Evolutionary conservation across 2,329 filamentous ascomycete species (phyloP), one percentile per base, ranked within the genome.

Genomic region (Stagonosporopsis rhizophila): DNA sequence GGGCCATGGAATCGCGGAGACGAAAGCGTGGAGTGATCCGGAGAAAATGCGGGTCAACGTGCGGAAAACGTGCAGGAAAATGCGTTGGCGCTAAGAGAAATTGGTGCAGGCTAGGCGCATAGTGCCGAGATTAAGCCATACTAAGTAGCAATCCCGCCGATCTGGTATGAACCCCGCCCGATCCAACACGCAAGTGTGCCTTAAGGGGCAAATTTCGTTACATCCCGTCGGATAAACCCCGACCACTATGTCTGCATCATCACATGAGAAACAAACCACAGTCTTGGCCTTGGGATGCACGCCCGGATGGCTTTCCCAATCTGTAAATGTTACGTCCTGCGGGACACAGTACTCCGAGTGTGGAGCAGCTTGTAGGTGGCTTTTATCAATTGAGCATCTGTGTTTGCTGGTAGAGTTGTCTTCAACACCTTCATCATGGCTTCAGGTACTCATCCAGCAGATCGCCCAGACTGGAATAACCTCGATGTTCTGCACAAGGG

Each of bases 401-500:
- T 40, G 42, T 48, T 44, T 34, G 17, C 9, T 39, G 32, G 25
- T 19, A 25, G 35, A 35, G 39, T 40, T 59, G 23, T 38, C 27
- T 30, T 23, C 32, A 57, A 38, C 44, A 41, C 44, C 22, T 46
- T 32, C 50, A 62, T 34, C 41, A 69, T 69, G 65, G 40, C 61
- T 61, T 65, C 65, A 61, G 60, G 57, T 38, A 50, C 56, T 6
- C 61, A 62, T 38, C 71, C 70, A 19, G 55, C 59, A 27, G 56
- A 49, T 14, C 40, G 56, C n/a, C 85, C 85, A 0, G 85, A 88
- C 67, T 88, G 85, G 84, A 85, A 80, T 69, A 88, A 88, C 62
- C 78, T 87, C 53, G 67, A 79, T 4, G 77, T 88, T 27, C 77
- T 88, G 15, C 86, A 87, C 68, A 82, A 81, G 60, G 86, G 86